Evolutionary conservation across 352 stramenopile genomes (phyloP), one percentile per base, ranked within the genome.

Genomic region (Aphanomyces astaci): DNA sequence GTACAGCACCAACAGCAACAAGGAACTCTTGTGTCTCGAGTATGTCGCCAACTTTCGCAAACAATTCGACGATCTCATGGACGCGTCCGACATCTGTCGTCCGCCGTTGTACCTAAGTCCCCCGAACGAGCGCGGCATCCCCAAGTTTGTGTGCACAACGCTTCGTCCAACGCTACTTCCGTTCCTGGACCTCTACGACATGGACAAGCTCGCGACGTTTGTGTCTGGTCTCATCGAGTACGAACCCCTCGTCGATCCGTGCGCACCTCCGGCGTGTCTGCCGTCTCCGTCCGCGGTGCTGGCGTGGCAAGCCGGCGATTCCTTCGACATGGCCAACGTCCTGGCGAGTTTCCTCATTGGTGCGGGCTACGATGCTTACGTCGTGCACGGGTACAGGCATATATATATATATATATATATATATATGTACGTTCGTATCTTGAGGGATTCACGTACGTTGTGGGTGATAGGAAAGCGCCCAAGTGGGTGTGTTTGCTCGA

Each of bases 91-190:
- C 54, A 63, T 45, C 28, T 73, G 75, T 11, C 78, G 90, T 24
- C 68, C 74, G 15, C 73, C 78, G 24, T 78, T 97, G 53, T 97
- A 96, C 60, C 71, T 98, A n/a, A 86, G 88, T 25, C 82, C 90
- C 0, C 81, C 86, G 5, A 98, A 98, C 72, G 94, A 98, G 71
- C 92, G 87, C 57, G 90, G 92, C 0, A 81, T 95, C 32, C 73
- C 83, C 39, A 98, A 98, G 78, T 97, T 98, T 63, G 89, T 98
- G 5, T 98, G 93, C 75, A 97, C 91, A 32, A 98, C 87, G 19
- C 77, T 98, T 33, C 82, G 94, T 3, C 94, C 94, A 9, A 98
- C 95, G 10, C 70, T 97, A 36, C 73, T 98, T 11, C 94, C 92
- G 2, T 96, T 87, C 63, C 79, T 82, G 9, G 88, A 98, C 62